phyloP scores from a whole-genome alignment of 768 basidiomycete species.

The Symmetrospora coprosmae region DNA sequence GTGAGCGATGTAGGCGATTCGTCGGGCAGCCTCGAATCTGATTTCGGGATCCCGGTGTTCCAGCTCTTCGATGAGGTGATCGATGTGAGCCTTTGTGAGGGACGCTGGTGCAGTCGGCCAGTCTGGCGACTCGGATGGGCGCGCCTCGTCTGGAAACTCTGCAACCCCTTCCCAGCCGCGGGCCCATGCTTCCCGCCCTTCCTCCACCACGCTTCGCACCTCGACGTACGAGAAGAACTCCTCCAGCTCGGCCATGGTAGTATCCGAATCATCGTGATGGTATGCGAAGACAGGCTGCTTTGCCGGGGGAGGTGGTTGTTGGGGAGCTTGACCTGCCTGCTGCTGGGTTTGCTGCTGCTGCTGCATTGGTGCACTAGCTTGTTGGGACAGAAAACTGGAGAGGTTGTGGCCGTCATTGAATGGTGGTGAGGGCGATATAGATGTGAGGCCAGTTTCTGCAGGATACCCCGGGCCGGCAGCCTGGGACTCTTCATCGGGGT shows the following conservation, averaged over 20 bases:
- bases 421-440: too few relatives aligned
- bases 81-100: conserved; percentile 58
- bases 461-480: too few relatives aligned
- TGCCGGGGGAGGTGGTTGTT: not conserved
- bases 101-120: conserved; percentile 59
- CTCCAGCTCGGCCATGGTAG: conserved; percentile 70
- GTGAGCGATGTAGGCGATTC: conserved; percentile 81
- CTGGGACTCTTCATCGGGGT: too few relatives aligned
- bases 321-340: not conserved
- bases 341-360: not conserved
- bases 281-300: conserved; percentile 20
- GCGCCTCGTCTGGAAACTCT: not conserved
- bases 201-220: conserved; percentile 21
- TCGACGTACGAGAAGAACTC: conserved; percentile 66
- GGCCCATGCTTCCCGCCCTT: conserved; percentile 22
- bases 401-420: too few relatives aligned
- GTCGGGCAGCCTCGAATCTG: conserved; percentile 70
- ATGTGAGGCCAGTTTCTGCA: too few relatives aligned
- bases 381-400: too few relatives aligned
- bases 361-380: not conserved
- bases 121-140: conserved; percentile 40
- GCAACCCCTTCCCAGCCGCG: not conserved
- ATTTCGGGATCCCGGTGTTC: conserved; percentile 73
- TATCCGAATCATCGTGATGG: conserved; percentile 21
- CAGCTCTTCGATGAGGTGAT: conserved; percentile 66